A percentile compares a stretch with the other conserved stretches of the same genome.
Conservation (phyloP, 2,329 filamentous ascomycete species). For the Fusarium illudens region DNA sequence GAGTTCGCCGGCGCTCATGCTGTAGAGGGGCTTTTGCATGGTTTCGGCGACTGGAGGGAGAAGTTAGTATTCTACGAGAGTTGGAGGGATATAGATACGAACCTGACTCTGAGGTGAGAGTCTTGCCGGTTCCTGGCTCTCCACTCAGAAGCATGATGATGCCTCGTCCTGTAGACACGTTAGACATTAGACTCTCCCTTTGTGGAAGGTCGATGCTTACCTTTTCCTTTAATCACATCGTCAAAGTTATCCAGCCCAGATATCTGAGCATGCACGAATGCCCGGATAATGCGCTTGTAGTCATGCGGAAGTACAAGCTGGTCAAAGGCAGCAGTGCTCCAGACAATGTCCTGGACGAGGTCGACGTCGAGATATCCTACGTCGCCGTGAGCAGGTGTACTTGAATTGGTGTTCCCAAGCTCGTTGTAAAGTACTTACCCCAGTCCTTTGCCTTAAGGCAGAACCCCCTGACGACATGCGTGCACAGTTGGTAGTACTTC, state of each 20-base stretch:
- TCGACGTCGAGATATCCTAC: constrained; percentile 6
- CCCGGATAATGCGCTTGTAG: constrained; percentile 15
- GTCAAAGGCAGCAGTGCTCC: constrained; percentile 10
- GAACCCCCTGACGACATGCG: not conserved
- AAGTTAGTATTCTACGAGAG: not conserved
- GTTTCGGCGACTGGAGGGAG: constrained; percentile 8
- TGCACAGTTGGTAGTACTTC: not conserved
- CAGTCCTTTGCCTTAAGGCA: constrained; percentile 16
- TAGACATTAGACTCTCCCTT: not conserved
- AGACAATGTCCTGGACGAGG: not conserved
- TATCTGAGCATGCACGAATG: constrained; percentile 7
- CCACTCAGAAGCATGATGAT: constrained; percentile 18
- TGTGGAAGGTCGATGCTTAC: not conserved
- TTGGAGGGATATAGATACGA: not conserved
- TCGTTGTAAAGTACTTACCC: not conserved
- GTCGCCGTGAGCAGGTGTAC: not conserved
- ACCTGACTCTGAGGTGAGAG: constrained; percentile 20
- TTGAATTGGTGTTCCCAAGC: too few species aligned
- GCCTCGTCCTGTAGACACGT: not conserved
- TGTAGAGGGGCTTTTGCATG: constrained; percentile 13
- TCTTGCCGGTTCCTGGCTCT: constrained; percentile 17
- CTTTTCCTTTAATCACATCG: constrained; percentile 11
- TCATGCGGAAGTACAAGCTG: constrained; percentile 7
- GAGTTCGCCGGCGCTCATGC: constrained; percentile 12
- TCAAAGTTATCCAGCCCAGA: constrained; percentile 12